A percentile compares a stretch with the other conserved stretches of the same genome.
Evolutionary conservation across 371 early-diverging fungal species (phyloP).

Genomic region (Syncephalastrum monosporum): DNA sequence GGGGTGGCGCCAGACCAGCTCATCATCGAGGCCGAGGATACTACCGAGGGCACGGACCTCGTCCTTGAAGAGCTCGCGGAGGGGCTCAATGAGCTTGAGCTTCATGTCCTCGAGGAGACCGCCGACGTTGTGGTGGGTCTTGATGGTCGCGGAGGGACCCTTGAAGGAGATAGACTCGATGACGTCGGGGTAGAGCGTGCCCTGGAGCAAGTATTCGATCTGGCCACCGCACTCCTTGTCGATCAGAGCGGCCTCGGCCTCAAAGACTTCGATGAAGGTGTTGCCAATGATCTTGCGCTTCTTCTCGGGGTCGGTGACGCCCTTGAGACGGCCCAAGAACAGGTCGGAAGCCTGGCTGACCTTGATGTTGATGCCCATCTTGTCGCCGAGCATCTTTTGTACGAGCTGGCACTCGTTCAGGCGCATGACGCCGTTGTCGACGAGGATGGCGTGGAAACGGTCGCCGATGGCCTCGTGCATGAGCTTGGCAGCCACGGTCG

Average conservation of each 20-base stretch:
- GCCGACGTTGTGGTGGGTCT: constrained; percentile 98
- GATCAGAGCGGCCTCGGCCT: constrained; percentile 87
- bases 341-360: constrained; percentile 88
- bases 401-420: constrained; percentile 88
- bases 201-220: constrained; percentile 94
- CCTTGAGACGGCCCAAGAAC: constrained; percentile 86
- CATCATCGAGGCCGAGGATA: constrained; percentile 88
- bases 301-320: constrained; percentile 93
- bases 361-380: constrained; percentile 93
- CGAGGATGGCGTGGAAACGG: constrained; percentile 95
- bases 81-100: constrained; percentile 94
- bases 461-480: constrained; percentile 97
- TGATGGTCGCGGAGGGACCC: constrained; percentile 97
- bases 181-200: constrained; percentile 98
- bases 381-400: constrained; percentile 79
- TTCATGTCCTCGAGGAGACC: constrained; percentile 96
- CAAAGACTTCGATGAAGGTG: constrained; percentile 97
- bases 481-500: constrained; percentile 94
- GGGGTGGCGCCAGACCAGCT: constrained; percentile 97
- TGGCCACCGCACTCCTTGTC: constrained; percentile 74
- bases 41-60: constrained; percentile 94
- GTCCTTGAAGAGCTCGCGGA: constrained; percentile 98
- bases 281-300: constrained; percentile 98
- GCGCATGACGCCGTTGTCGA: constrained; percentile 98
- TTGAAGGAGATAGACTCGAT: constrained; percentile 98